These are phyloP conservation scores for Macrolepiota albuminosa DNA, from an alignment of 768 basidiomycete species.

Conservation along the genomic window DNA sequence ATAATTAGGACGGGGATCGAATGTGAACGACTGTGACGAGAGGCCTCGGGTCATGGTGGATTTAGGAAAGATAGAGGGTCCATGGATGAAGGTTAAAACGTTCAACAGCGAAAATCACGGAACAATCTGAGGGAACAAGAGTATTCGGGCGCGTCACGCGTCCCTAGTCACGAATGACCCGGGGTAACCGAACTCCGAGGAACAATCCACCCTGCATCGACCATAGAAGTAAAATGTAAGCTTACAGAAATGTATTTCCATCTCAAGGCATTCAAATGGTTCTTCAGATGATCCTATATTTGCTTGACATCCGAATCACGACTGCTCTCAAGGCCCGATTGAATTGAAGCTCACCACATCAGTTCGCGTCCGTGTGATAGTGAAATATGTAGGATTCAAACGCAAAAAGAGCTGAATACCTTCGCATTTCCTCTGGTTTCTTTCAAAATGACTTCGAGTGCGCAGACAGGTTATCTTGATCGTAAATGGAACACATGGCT, in stretches of 20 bases:
- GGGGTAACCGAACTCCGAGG: not conserved
- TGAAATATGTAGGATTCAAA: not conserved
- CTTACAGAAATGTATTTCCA: not conserved
- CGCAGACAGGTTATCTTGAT: too few relatives aligned
- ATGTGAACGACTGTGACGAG: constrained; percentile 30
- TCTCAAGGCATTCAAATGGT: not conserved
- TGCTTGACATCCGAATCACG: not conserved
- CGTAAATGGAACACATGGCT: too few relatives aligned
- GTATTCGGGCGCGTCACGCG: not conserved
- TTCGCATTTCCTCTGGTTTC: not conserved
- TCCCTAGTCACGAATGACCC: not conserved
- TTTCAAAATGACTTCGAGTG: not conserved
- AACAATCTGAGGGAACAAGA: not conserved
- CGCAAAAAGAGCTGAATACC: not conserved
- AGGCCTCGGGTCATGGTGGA: constrained; percentile 2
- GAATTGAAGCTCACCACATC: not conserved
- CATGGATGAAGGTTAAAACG: not conserved
- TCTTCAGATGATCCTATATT: not conserved
- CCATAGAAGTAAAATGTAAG: not conserved
- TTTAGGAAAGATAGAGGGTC: not conserved
- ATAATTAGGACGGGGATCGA: constrained; percentile 50
- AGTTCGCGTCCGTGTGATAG: not conserved
- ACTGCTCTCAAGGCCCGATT: not conserved
- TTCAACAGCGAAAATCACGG: not conserved
- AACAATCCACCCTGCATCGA: not conserved